Evolutionary conservation across 257 asterid species (phyloP).

Genomic region (Lycium ferocissimum): DNA sequence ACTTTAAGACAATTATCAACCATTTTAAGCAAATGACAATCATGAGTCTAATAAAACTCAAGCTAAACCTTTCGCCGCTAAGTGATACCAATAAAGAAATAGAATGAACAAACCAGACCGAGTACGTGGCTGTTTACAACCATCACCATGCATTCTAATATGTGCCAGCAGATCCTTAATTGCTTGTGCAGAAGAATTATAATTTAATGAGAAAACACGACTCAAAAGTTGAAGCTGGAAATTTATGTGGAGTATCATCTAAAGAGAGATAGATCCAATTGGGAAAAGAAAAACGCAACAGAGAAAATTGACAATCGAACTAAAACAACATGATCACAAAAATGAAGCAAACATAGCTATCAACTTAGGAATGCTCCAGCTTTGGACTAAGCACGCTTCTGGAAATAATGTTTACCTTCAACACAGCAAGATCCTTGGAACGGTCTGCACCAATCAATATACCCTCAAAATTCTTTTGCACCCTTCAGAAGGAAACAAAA

Average conservation of each 20-base stretch:
- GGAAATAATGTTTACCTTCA: slow-evolving; percentile 62
- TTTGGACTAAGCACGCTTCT: slow-evolving; percentile 10
- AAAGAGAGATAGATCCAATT: not conserved
- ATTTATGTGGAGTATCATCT: not conserved
- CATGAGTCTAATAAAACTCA: not conserved
- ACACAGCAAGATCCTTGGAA: slow-evolving; percentile 95
- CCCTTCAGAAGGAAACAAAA: slow-evolving; percentile 51
- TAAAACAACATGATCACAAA: not conserved
- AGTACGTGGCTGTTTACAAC: not conserved
- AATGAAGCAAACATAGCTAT: not conserved
- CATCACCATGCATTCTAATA: not conserved
- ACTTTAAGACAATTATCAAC: not conserved
- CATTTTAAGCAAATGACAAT: not conserved
- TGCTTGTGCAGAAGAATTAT: not conserved
- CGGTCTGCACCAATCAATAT: slow-evolving; percentile 94
- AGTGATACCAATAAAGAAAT: slow-evolving; percentile 12
- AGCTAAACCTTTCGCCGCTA: not conserved
- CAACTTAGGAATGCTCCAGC: slow-evolving; percentile 10
- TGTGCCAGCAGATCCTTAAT: not conserved
- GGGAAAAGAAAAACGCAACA: not conserved
- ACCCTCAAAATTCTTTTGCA: slow-evolving; percentile 94
- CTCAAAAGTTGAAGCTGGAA: not conserved
- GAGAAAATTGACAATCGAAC: not conserved
- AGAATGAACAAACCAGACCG: slow-evolving; percentile 18
- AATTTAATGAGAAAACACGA: not conserved